phyloP scores from a whole-genome alignment of 306 rosid genomes.

The Prunus armeniaca region DNA sequence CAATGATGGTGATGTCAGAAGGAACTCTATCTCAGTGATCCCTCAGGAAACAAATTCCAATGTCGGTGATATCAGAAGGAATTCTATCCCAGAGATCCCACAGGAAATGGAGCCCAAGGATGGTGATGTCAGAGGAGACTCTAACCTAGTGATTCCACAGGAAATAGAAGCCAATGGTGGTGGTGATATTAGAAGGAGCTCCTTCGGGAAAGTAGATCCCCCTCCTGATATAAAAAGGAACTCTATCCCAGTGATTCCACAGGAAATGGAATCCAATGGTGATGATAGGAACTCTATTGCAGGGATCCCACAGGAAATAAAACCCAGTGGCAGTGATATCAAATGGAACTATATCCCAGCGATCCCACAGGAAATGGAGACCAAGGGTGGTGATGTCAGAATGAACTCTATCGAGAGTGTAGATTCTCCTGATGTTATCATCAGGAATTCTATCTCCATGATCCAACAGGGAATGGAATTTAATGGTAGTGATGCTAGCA shows the following conservation, averaged over 20 bases:
- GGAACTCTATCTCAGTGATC: slow-evolving; percentile 2
- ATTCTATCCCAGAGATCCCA: slow-evolving; percentile 1
- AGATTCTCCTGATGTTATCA: background rate
- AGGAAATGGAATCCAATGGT: slow-evolving; percentile 2
- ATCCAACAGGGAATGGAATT: slow-evolving; percentile 20
- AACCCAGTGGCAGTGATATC: background rate
- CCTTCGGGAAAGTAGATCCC: slow-evolving; percentile 1
- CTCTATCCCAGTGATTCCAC: background rate
- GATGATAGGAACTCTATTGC: background rate
- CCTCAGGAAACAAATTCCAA: background rate
- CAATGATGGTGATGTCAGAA: slow-evolving; percentile 10
- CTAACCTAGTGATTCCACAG: background rate
- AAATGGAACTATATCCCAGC: background rate
- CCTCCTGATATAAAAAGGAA: background rate
- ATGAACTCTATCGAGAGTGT: background rate
- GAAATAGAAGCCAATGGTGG: background rate
- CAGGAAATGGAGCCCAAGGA: background rate
- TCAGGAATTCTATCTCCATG: background rate
- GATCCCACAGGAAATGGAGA: background rate
- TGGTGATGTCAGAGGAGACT: background rate
- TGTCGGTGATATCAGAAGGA: background rate
- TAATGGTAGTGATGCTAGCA: slow-evolving; percentile 2
- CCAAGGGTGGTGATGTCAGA: background rate
- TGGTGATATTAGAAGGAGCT: slow-evolving; percentile 3
- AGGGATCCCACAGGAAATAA: background rate